Conservation (phyloP, 164 flowering plant genomes). For the Berberis thunbergii region DNA sequence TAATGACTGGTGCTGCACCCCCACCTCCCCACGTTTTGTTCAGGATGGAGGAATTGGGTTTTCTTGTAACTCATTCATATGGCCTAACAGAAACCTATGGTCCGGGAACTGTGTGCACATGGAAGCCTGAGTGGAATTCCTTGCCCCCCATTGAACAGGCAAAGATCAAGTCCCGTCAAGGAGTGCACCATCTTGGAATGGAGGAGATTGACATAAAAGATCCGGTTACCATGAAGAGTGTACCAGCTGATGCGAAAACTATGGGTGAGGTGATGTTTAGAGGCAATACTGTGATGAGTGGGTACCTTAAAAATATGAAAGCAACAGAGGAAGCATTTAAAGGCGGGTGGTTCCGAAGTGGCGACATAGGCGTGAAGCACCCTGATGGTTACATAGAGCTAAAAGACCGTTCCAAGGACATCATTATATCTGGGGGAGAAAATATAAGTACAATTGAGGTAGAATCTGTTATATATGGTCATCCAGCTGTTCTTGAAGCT, state of each 20-base stretch:
- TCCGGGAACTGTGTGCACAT: conserved; percentile 31
- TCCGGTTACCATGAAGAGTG: conserved; percentile 45
- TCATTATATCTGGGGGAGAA: too few relatives aligned
- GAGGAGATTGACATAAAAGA: conserved; percentile 62
- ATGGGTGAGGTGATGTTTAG: conserved; percentile 68
- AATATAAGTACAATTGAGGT: background rate
- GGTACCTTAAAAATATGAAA: conserved; percentile 39
- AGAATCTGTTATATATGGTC: background rate
- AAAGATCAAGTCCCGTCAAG: conserved; percentile 21
- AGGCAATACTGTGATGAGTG: conserved; percentile 60
- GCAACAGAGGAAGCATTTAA: conserved; percentile 38
- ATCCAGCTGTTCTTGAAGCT: background rate
- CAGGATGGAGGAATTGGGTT: conserved; percentile 41
- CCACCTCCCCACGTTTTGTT: conserved; percentile 23
- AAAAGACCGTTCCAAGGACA: conserved; percentile 18
- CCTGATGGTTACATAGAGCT: conserved; percentile 42
- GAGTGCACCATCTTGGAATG: conserved; percentile 23
- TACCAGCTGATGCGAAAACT: conserved; percentile 46
- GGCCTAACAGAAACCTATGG: conserved; percentile 73
- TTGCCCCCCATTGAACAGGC: conserved; percentile 12
- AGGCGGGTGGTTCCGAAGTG: conserved; percentile 56
- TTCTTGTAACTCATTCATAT: conserved; percentile 32
- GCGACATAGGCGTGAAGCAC: conserved; percentile 53
- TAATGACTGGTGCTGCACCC: conserved; percentile 44
- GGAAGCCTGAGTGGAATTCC: conserved; percentile 31